Base-by-base conservation (phyloP, 345 rosid genomes). In the Noccaea bulbosa region DNA sequence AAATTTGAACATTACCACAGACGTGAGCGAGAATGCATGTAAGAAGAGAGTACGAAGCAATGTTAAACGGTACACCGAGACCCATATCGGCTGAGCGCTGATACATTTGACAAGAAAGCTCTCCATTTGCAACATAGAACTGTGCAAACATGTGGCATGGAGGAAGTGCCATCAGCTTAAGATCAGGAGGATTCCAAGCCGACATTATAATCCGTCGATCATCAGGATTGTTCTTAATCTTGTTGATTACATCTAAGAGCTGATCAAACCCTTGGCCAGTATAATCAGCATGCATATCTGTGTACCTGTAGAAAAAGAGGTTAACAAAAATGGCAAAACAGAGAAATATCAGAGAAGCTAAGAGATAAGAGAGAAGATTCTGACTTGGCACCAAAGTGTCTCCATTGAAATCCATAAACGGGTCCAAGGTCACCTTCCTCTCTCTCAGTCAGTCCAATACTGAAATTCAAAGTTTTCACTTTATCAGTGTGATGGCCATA, bases 141-240 rank as follows among this genome's bases (percentile, higher is more conserved):
- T 95, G 99, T 39, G 94, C 91, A 86, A 92, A 95, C 98, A 95
- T 90, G 82, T 95, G 97, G 82, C 99, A 92, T 37, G 99, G 99
- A 67, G 97, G 99, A 71, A 95, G 96, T 20, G 98, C 98, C 98
- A 95, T 90, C 76, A 83, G 57, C 77, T 92, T 86, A 55, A 92
- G 86, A 77, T 90, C 98, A 79, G 97, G 65, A 72, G 99, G 99
- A 79, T 95, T 95, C 97, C 97, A 95, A 76, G 99, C 96, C 3
- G 98, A 92, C 61, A 95, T 87, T 55, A 95, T 77, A 61, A 92
- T 95, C 37, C 98, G 78, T 17, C 96, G 87, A 69, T 92, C 97
- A 83, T 90, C 81, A 53, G 98, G 99, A 63, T 86, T 87, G 60
- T 86, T 90, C 87, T 90, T 95, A 41, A 95, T 90, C 86, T 92